phyloP scores from a whole-genome alignment of 1,284 basidiomycete species.

The Pterulicium gracile region DNA sequence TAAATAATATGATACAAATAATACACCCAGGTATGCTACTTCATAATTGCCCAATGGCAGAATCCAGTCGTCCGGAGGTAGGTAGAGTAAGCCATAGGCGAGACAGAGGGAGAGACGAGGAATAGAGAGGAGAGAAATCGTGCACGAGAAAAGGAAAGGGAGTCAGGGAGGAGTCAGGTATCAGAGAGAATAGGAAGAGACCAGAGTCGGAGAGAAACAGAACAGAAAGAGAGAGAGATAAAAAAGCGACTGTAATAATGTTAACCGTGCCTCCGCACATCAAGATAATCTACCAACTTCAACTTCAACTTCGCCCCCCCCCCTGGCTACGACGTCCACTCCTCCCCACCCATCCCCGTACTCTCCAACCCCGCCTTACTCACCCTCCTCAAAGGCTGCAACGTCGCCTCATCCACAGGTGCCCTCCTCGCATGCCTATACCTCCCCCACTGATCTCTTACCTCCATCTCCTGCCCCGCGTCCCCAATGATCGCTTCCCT shows the following conservation, averaged over 20 bases:
- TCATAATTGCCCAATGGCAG: not conserved
- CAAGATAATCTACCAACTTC: not conserved
- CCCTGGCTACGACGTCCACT: no score
- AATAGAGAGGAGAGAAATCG: not conserved
- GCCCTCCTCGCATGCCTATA: constrained; percentile 78
- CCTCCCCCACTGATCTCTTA: constrained; percentile 71
- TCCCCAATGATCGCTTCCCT: constrained; percentile 37
- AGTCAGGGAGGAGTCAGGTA: not conserved
- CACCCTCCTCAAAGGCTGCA: constrained; percentile 78
- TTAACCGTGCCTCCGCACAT: not conserved
- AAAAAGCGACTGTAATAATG: not conserved
- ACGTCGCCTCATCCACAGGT: constrained; percentile 75
- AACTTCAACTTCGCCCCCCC: no score
- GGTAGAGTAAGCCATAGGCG: not conserved
- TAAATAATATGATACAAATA: not conserved
- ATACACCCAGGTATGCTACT: not conserved
- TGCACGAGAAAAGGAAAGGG: not conserved
- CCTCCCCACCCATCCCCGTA: no score
- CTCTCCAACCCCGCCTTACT: constrained; percentile 87
- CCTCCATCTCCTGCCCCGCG: constrained; percentile 71
- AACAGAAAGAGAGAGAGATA: not conserved
- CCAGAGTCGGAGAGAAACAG: not conserved
- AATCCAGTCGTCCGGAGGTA: no score
- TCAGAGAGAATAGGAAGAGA: not conserved
- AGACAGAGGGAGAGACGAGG: not conserved